phyloP scores from a whole-genome alignment of 1,139 yeast species.

The Pichia sp. region DNA sequence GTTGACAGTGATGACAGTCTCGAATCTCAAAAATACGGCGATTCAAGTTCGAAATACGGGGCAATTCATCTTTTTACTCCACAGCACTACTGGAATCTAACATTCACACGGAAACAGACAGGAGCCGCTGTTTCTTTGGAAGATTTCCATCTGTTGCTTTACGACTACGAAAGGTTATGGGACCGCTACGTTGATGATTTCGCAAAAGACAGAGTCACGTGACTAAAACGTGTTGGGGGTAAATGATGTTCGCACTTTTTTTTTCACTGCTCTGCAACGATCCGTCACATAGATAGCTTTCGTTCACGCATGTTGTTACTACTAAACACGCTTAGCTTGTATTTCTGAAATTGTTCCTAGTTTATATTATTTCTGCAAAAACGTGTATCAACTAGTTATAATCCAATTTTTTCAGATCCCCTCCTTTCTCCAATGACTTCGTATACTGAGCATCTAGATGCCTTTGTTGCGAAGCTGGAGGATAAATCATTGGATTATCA shows the following conservation, averaged over 20 bases:
- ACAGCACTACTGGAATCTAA: slow-evolving; percentile 8
- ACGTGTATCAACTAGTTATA: neutral
- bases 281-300: neutral
- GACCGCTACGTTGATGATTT: neutral
- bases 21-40: neutral
- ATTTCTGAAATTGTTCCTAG: neutral
- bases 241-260: slow-evolving; percentile 24
- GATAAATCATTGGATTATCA: slow-evolving; percentile 51
- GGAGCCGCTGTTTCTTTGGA: neutral
- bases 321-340: neutral
- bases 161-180: slow-evolving; percentile 15
- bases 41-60: neutral
- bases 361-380: neutral
- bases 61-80: slow-evolving; percentile 4
- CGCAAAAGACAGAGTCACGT: slow-evolving; percentile 22
- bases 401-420: neutral
- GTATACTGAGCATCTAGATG: slow-evolving; percentile 48
- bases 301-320: neutral
- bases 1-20: neutral
- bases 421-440: slow-evolving; percentile 15
- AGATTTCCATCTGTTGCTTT: slow-evolving; percentile 13
- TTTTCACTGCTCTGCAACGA: neutral
- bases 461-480: slow-evolving; percentile 55
- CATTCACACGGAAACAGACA: neutral
- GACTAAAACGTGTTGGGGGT: slow-evolving; percentile 23